Base-by-base conservation (phyloP, 2,329 filamentous ascomycete species). In the Verruconis gallopava region DNA sequence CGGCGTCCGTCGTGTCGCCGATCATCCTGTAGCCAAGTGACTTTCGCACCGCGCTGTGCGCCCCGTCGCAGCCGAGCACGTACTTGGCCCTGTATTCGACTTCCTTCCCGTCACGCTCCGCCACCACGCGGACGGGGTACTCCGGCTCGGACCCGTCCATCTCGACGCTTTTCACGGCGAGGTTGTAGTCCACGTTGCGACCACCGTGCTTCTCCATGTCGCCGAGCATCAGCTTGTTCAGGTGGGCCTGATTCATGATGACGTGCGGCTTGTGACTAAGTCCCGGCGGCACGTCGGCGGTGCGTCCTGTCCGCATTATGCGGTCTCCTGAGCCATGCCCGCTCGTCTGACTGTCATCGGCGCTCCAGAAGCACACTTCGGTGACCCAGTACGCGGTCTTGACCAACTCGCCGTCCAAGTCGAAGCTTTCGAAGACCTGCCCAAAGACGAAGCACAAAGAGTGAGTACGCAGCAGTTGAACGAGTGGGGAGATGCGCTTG, bases 241-340 rank as follows among this genome's bases (percentile, higher is more conserved):
- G 74, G 3, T 78, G 69, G 12, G 79, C 81, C 57, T 85, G 81
- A 50, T 83, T 81, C 36, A 86, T 53, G 6, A 82, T 76, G 2
- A 77, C 71, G 57, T 84, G 75, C 39, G 77, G 75, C 48, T 79
- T 77, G 30, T 72, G 69, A 39, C 71, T 77, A 37, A 80, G 60
- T 0, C 73, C 76, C 0, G 68, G 68, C 42, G 73, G 71, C 0
- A 68, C 74, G 53, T 80, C 76, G 2, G 72, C 62, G 0, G 69
- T 66, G 20, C 64, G 62, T 22, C 65, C 60, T 2, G 60, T 68
- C 39, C 72, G 55, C 33, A 56, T 54, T 44, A 78, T 73, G 1
- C 55, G 57, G 1, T 59, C 54, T 11, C 20, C 28, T n/a, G 22
- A 5, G 1, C 48, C 44, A n/a, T 42, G 15, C 14, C 42, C 48